These are phyloP conservation scores for Colletotrichum simmondsii DNA, from an alignment of 2,329 filamentous ascomycete species.

Conservation along the genomic window DNA sequence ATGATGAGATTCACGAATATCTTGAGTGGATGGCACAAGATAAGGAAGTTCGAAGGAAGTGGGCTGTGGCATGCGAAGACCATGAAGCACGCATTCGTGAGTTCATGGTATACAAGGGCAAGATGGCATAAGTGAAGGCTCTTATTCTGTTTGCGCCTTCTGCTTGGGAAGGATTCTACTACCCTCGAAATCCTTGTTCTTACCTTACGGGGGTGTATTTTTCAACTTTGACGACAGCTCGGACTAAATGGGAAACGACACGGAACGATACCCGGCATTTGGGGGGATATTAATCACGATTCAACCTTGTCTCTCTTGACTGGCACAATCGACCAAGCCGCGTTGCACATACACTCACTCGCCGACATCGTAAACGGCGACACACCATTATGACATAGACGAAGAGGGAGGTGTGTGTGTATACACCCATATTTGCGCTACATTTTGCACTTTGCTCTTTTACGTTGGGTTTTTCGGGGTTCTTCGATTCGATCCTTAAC, in stretches of 20 bases:
- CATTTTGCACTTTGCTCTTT: conserved; percentile 19
- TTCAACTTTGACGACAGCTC: conserved; percentile 30
- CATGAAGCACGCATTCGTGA: conserved; percentile 70
- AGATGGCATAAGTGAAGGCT: conserved; percentile 49
- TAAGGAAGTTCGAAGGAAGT: conserved; percentile 68
- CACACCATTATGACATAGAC: conserved; percentile 13
- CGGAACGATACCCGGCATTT: conserved; percentile 32
- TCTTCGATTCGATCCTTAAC: background rate
- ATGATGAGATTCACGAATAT: conserved; percentile 67
- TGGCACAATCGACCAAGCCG: conserved; percentile 4
- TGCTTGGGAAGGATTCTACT: background rate
- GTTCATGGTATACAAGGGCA: conserved; percentile 61
- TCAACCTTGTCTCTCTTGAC: conserved; percentile 27
- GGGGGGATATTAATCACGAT: conserved; percentile 24
- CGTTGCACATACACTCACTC: conserved; percentile 25
- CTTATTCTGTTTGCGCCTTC: background rate
- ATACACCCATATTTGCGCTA: conserved; percentile 19
- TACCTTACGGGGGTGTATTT: background rate
- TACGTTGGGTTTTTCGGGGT: conserved; percentile 4
- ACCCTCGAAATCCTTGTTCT: conserved; percentile 4
- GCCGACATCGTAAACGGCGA: conserved; percentile 1
- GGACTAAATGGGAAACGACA: conserved; percentile 27
- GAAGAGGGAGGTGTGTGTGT: background rate
- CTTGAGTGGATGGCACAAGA: conserved; percentile 72
- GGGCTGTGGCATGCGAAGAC: conserved; percentile 67